Base-by-base conservation (phyloP, 2,329 filamentous ascomycete genomes). In the Chaetomium olivaceum region DNA sequence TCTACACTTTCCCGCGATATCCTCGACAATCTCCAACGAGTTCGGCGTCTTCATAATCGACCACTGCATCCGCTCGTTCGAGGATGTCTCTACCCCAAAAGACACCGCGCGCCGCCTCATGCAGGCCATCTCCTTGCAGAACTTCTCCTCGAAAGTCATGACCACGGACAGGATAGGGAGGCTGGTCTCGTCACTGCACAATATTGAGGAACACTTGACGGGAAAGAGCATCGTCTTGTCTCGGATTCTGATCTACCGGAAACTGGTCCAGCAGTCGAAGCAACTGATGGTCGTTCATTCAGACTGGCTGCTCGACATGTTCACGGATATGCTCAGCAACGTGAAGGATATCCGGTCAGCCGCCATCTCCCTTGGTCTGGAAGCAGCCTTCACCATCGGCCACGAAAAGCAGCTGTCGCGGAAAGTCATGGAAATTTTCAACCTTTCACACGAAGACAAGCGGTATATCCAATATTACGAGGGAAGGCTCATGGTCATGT, bases 21-120 rank as follows among this genome's bases (percentile, higher is more conserved):
- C 89, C 5, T 85, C 86, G 1, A 85, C 86, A 19, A 82, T 98
- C 51, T 84, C 90, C 14, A 87, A 89, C 62, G 92, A 97, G 31
- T 96, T 97, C 46, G 89, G 88, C 61, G 77, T 87, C 19, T 95
- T 92, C 74, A 83, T 97, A 61, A 79, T 97, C 48, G 93, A 98
- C 64, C 89, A 93, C 69, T 88, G 89, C 61, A 91, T 96, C 67
- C 85, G 85, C 57, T 87, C 86, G 11, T 87, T 97, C 61, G 86
- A 91, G 71, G 88, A 94, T 67, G 75, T 82, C 3, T 80, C 83
- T 4, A 80, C 87, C 19, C 86, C 93, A 0, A 98, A 98, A 72
- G 88, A 91, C 19, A 81, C 96, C 11, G 82, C 91, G 33, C 91
- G 91, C 43, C 89, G 91, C 70, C 84, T 96, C 71, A 88, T 97